Base-by-base conservation (phyloP, 805 yeast genomes). In the Nakazawaea siamensis region DNA sequence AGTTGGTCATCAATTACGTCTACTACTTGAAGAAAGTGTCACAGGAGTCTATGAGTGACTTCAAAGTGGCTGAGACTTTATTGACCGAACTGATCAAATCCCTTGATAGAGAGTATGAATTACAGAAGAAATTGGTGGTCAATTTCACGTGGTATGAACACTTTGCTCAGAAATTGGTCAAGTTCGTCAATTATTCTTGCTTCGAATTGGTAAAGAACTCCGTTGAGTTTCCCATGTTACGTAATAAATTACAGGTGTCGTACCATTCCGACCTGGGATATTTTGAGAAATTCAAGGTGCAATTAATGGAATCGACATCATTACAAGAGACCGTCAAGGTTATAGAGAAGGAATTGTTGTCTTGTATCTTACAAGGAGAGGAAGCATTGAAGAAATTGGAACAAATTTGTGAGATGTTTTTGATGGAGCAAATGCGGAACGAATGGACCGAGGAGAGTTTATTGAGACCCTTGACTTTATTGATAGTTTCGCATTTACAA, bases 181-280 rank as follows among this genome's bases (percentile, higher is more conserved):
- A 37, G 24, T 37, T 27, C 17, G 25, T 37, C 19, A 37, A 33
- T 19, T 33, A 32, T 26, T 28, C 37, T 11, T 37, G 37, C 24
- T 21, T 24, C 17, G 36, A 33, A 11, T 20, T 37, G 31, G 34
- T 33, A 5, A 33, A 33, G 19, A 28, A 24, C 13, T 29, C 33
- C 12, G 18, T 25, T 11, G 37, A 33, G 16, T 33, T 37, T 20
- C 24, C 37, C 5, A 14, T 23, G n/a, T 32, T 37, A 12, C 15
- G 40, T 4, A 4, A 9, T 2, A 25, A 29, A 15, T 33, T 33
- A n/a, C 10, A 33, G 11, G 25, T 37, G 4, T 33, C 34, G 14
- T 30, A 35, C 18, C 27, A 30, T 27, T 30, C 34, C 6, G 27
- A 30, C 16, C 16, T 26, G 9, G 31, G 19, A 14, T 34, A 18